phyloP scores from a whole-genome alignment of 306 rosid genomes.

The Gillenia trifoliata region DNA sequence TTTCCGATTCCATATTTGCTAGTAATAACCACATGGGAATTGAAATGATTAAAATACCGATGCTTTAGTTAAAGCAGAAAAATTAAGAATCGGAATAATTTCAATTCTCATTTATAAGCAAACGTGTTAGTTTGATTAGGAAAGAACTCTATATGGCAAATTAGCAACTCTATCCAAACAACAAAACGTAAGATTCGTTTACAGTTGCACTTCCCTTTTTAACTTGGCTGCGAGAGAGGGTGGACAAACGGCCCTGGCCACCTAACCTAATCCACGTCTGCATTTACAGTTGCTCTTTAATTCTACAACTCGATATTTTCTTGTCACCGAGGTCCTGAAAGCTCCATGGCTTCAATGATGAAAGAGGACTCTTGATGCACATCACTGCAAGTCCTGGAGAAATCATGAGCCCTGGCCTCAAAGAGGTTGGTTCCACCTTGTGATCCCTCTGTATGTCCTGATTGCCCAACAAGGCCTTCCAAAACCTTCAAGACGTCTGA shows the following conservation, averaged over 20 bases:
- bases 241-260: no score
- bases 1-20: no score
- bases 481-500: constrained; percentile 66
- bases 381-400: constrained; percentile 58
- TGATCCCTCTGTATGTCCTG: constrained; percentile 47
- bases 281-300: constrained; percentile 29
- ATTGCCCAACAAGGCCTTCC: constrained; percentile 68
- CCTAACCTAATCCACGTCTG: no score
- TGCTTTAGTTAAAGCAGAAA: no score
- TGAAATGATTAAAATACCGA: no score
- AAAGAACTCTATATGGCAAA: neutral
- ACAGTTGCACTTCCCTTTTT: constrained; percentile 21
- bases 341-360: constrained; percentile 83
- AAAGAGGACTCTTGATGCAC: constrained; percentile 69
- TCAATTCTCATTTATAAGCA: no score
- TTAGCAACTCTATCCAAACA: neutral
- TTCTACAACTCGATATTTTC: neutral
- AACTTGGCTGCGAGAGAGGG: no score
- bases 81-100: no score
- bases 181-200: constrained; percentile 32
- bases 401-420: constrained; percentile 59
- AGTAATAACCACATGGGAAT: no score
- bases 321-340: constrained; percentile 86
- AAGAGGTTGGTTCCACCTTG: constrained; percentile 42
- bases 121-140: neutral